phyloP scores from a whole-genome alignment of 1,284 basidiomycete species.

The Ceratobasidium sp. region DNA sequence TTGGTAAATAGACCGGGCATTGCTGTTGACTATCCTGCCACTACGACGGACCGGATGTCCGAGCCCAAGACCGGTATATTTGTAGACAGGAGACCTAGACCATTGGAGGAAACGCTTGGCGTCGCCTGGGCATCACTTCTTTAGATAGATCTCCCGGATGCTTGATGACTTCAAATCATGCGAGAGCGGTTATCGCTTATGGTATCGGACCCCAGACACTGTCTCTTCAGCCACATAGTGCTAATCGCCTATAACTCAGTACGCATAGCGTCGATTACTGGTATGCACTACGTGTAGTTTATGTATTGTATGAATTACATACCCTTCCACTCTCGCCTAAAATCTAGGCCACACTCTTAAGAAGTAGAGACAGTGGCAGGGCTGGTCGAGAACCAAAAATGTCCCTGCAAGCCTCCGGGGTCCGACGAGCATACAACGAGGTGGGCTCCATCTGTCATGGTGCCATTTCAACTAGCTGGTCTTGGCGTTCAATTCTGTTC shows the following conservation, averaged over 20 bases:
- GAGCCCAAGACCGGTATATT: not conserved
- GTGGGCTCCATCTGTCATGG: not conserved
- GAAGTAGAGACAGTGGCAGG: not conserved
- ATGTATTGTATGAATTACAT: too few relatives aligned
- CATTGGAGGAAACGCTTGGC: constrained; percentile 16
- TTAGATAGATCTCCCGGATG: constrained; percentile 1
- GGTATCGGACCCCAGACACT: not conserved
- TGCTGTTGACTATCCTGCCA: not conserved
- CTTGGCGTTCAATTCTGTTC: not conserved
- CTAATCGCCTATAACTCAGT: too few relatives aligned
- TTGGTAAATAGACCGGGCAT: not conserved
- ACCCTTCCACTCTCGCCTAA: too few relatives aligned
- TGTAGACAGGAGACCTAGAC: not conserved
- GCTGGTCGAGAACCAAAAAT: not conserved
- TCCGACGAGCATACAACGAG: not conserved
- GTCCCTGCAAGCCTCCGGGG: not conserved
- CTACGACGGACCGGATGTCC: constrained; percentile 14
- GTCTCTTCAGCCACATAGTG: too few relatives aligned
- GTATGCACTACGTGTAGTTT: too few relatives aligned
- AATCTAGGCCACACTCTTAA: too few relatives aligned
- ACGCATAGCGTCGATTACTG: too few relatives aligned
- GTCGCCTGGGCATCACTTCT: constrained; percentile 27
- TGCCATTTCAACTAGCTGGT: not conserved
- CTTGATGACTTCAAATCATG: constrained; percentile 1
- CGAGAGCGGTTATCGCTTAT: not conserved